Evolutionary conservation across 2,329 filamentous ascomycete species (phyloP).

Genomic region (Phyllosticta citrichinensis): DNA sequence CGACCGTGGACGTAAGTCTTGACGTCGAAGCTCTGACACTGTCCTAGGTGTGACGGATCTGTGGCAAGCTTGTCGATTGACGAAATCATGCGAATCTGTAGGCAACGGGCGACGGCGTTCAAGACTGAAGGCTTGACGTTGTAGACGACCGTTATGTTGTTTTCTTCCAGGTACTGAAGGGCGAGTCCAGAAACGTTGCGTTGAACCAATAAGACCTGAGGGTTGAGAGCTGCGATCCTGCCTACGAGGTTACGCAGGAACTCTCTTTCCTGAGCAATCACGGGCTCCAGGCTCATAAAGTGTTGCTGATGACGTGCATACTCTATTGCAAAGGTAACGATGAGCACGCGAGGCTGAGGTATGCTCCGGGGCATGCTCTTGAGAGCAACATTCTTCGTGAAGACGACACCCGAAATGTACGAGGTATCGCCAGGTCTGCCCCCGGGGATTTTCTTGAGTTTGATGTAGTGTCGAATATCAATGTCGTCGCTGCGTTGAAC

Average conservation of each 20-base stretch:
- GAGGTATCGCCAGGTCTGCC: conserved; percentile 82
- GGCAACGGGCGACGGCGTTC: conserved; percentile 86
- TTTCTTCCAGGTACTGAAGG: conserved; percentile 75
- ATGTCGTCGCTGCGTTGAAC: conserved; percentile 87
- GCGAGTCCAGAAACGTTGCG: conserved; percentile 88
- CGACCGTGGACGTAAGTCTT: conserved; percentile 86
- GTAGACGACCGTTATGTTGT: conserved; percentile 85
- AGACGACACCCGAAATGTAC: conserved; percentile 95
- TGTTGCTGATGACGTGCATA: conserved; percentile 88
- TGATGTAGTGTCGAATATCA: conserved; percentile 95
- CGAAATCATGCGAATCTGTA: conserved; percentile 84
- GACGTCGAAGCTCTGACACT: conserved; percentile 81
- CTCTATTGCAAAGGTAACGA: conserved; percentile 91
- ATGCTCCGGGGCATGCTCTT: conserved; percentile 94
- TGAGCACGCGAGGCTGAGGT: conserved; percentile 71
- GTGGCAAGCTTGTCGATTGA: conserved; percentile 88
- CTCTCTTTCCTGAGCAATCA: conserved; percentile 93
- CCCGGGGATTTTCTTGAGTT: conserved; percentile 91
- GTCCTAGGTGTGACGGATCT: conserved; percentile 62
- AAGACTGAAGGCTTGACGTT: conserved; percentile 96
- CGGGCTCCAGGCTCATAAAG: conserved; percentile 95
- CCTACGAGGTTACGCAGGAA: conserved; percentile 87
- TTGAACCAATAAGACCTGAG: conserved; percentile 81
- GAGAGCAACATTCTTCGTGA: conserved; percentile 90
- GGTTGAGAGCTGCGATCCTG: conserved; percentile 75